Evolutionary conservation across 2,329 filamentous ascomycete genomes (phyloP).

Genomic region (Exophiala lecanii-corni): DNA sequence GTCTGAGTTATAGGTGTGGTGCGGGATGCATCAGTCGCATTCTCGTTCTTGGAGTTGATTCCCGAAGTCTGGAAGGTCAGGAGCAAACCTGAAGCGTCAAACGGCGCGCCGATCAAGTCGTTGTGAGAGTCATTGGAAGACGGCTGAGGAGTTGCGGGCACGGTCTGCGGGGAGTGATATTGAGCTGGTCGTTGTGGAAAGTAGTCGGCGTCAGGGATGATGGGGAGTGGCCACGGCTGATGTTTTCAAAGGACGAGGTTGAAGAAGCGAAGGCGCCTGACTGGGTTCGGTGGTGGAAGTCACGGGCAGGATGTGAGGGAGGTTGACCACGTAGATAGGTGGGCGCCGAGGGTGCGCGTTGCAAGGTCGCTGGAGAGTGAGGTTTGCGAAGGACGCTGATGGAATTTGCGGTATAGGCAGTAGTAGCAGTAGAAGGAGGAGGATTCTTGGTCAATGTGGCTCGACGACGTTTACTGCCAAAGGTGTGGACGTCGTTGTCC

Average conservation of each 20-base stretch:
- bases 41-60: conserved; percentile 10
- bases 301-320: conserved; percentile 25
- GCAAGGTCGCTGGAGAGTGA: conserved; percentile 40
- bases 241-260: conserved; percentile 44
- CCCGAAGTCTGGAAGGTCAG: conserved; percentile 19
- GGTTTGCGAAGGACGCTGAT: conserved; percentile 36
- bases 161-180: conserved; percentile 35
- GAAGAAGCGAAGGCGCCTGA: conserved; percentile 46
- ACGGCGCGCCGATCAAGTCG: conserved; percentile 41
- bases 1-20: conserved; percentile 43
- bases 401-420: conserved; percentile 30
- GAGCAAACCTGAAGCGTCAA: conserved; percentile 42
- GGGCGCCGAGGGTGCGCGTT: conserved; percentile 44
- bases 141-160: conserved; percentile 27
- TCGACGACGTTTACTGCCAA: conserved; percentile 21
- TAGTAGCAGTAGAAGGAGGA: conserved; percentile 38
- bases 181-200: conserved; percentile 33
- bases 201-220: conserved; percentile 31
- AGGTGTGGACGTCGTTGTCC: conserved; percentile 17
- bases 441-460: conserved; percentile 36
- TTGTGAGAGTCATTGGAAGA: conserved; percentile 30
- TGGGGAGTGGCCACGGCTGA: conserved; percentile 38
- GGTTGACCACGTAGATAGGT: conserved; percentile 39
- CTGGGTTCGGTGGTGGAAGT: conserved; percentile 39
- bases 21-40: conserved; percentile 29